phyloP scores from a whole-genome alignment of 805 yeast species.

The Yamadazyma akitaensis region DNA sequence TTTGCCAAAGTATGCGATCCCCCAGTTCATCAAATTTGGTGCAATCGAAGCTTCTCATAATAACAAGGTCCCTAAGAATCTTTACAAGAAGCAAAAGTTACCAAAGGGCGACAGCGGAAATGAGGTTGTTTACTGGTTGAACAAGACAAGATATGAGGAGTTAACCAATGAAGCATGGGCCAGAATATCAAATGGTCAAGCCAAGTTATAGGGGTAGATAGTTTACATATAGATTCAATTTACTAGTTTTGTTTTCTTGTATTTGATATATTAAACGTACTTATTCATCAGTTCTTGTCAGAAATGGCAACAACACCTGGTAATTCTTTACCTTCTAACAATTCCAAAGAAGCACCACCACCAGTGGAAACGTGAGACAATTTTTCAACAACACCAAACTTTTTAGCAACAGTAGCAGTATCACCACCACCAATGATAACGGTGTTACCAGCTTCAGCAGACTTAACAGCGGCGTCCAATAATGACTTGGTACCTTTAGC shows the following conservation, averaged over 20 bases:
- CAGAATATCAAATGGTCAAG: conserved; percentile 31
- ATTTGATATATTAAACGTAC: not conserved
- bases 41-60: conserved; percentile 69
- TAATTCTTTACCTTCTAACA: conserved; percentile 96
- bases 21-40: conserved; percentile 68
- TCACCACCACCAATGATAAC: conserved; percentile 99
- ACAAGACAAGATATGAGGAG: conserved; percentile 50
- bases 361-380: conserved; percentile 98
- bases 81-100: conserved; percentile 61
- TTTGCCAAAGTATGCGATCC: conserved; percentile 83
- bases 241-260: not conserved
- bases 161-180: conserved; percentile 60
- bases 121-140: conserved; percentile 71
- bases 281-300: conserved; percentile 43
- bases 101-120: conserved; percentile 63
- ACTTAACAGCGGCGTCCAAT: conserved; percentile 82
- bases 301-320: conserved; percentile 97
- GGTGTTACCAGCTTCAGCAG: conserved; percentile 84
- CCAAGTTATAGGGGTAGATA: conserved; percentile 28
- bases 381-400: conserved; percentile 94
- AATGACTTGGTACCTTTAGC: conserved; percentile 88
- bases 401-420: conserved; percentile 98
- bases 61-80: conserved; percentile 74
- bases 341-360: conserved; percentile 99
- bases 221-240: not conserved